phyloP scores from a whole-genome alignment of 352 stramenopile genomes.

The Ophiocytium majus region DNA sequence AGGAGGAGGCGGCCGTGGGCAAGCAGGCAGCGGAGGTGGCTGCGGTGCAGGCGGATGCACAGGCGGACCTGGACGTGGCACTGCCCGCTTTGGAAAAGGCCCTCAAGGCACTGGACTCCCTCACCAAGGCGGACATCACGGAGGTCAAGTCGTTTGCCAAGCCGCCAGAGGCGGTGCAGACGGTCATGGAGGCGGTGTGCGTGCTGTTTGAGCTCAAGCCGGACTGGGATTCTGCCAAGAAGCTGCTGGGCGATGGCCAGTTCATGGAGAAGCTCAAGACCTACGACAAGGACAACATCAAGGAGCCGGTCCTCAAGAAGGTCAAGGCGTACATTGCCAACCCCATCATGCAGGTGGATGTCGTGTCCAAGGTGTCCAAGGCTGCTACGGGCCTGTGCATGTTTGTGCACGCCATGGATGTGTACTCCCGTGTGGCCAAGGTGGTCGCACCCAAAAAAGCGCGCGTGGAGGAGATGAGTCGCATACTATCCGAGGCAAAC shows the following conservation, averaged over 20 bases:
- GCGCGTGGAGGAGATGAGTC: constrained; percentile 82
- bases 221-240: constrained; percentile 85
- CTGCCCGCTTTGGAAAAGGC: constrained; percentile 82
- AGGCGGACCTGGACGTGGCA: constrained; percentile 85
- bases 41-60: constrained; percentile 79
- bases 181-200: constrained; percentile 89
- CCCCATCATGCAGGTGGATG: constrained; percentile 79
- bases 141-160: constrained; percentile 89
- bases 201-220: constrained; percentile 80
- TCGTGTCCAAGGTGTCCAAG: constrained; percentile 84
- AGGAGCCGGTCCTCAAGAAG: constrained; percentile 76
- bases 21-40: constrained; percentile 84
- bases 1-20: constrained; percentile 81
- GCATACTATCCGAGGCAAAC: constrained; percentile 79
- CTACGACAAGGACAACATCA: constrained; percentile 93
- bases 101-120: constrained; percentile 76
- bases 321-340: constrained; percentile 70
- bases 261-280: constrained; percentile 84
- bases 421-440: constrained; percentile 86
- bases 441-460: constrained; percentile 85
- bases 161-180: constrained; percentile 81
- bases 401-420: constrained; percentile 89
- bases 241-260: constrained; percentile 74
- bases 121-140: constrained; percentile 87
- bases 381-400: constrained; percentile 83